Evolutionary conservation across 202 grass and related monocot species (phyloP).

Genomic region (Panicum virgatum): DNA sequence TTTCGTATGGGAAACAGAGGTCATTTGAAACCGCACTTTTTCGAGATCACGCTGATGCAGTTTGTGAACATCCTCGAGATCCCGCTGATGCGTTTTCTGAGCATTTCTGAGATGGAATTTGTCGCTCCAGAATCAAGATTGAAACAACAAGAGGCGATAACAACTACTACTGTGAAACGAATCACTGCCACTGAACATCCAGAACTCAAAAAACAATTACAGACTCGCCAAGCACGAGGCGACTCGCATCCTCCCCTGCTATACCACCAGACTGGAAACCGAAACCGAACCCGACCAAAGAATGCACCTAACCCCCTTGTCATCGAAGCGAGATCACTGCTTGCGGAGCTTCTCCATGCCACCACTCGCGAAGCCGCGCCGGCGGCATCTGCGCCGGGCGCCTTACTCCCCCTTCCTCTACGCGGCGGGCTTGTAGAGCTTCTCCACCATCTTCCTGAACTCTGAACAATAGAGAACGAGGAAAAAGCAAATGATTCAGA

Average conservation of each 20-base stretch:
- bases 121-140: neutral
- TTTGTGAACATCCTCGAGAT: neutral
- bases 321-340: neutral
- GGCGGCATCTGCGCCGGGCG: neutral
- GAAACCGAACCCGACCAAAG: neutral
- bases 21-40: too few relatives aligned
- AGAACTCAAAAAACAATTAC: constrained; percentile 22
- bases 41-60: too few relatives aligned
- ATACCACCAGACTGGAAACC: neutral
- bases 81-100: too few relatives aligned
- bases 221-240: constrained; percentile 1
- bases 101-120: neutral
- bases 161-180: neutral
- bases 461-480: constrained; percentile 41
- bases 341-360: neutral
- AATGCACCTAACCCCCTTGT: neutral
- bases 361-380: neutral
- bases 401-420: constrained; percentile 29
- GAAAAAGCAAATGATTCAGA: neutral
- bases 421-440: constrained; percentile 67
- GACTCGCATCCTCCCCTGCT: neutral
- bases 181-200: constrained; percentile 18
- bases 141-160: neutral
- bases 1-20: too few relatives aligned
- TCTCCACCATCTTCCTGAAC: constrained; percentile 96